Evolutionary conservation across 768 basidiomycete genomes (phyloP), one percentile per base, ranked within the genome.

Genomic region (Boletales sp.): DNA sequence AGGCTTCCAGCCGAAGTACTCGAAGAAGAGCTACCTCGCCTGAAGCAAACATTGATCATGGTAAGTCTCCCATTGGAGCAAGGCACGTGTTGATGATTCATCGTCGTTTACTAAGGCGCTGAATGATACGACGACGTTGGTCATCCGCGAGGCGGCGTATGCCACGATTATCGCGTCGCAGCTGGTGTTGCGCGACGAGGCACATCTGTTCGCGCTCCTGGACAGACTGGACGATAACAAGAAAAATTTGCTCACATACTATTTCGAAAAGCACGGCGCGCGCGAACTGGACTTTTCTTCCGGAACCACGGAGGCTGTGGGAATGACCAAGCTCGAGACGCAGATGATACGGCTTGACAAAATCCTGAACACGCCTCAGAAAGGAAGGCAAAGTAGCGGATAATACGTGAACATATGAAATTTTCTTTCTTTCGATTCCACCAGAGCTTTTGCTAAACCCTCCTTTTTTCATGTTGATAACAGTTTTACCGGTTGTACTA

Each of bases 151-250:
- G 67, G 84, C 89, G 0, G 89, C 88, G 3, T 88, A 90, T 3
- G 84, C 85, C 2, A 76, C 81, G 13, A 90, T 91, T 61, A 89
- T 90, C 53, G 86, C 91, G 13, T 87, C 89, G 0, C 91, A 93
- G 58, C 73, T 91, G 31, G 83, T 92, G 48, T 71, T 94, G 36
- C 80, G 82, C 21, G 90, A 94, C 61, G 91, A 93, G 63, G 82
- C 83, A 0, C 88, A 90, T 56, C 73, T 94, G 1, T 94, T 94
- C 58, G 73, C 81, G 34, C 78, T 94, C 15, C 71, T 94, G 40
- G 87, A 90, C 50, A 87, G 86, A 6, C 74, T 94, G 37, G 82
- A 88, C n/a, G 86, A 90, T 53, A 89, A 90, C 59, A 90, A 93
- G 76, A 92, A 91, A 75, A 92, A 94, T 62, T 73, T 93, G 15